Base-by-base conservation (phyloP, 805 yeast species). In the Barnettozyma wickerhamii region DNA sequence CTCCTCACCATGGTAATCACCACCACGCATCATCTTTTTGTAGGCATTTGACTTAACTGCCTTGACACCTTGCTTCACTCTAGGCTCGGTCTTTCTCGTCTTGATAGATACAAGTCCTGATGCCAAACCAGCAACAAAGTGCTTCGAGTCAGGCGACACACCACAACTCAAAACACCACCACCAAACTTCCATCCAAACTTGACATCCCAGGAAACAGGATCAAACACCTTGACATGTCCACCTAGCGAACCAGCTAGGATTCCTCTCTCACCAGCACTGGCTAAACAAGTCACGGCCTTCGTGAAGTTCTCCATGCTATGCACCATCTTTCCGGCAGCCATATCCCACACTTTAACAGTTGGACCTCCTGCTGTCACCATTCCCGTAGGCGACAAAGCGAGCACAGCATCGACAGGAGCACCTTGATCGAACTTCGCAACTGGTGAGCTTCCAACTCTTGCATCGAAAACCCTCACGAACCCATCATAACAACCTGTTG, bases 221-320 rank as follows among this genome's bases (percentile, higher is more conserved):
- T 90, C 97, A 60, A 91, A 87, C 33, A 90, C 90, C 63, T 93
- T 93, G 45, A 93, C 96, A 63, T 93, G 99, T 17, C 99, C 99
- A 64, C 93, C 99, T 43, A 93, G 69, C 0, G 97, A 89, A 14
- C 98, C 97, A 3, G 95, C 97, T 23, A 93, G 66, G 33, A 93
- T 68, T n/a, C 93, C 91, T 37, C 78, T 68, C 47, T 79, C 86
- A 10, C 54, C 52, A 9, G 91, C 82, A 50, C 75, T 66, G 38
- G 84, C 80, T 47, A 90, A 68, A 46, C 90, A 81, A 13, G 97
- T 90, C 30, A 91, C 96, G 1, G 97, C 85, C 64, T 93, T 91
- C 52, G 90, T 90, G 69, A 93, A 93, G 63, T 90, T 91, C 37
- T 80, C 75, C 57, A 95, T 71, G 50, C 85, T 86, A 54, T 77